phyloP scores from a whole-genome alignment of 2,329 filamentous ascomycete genomes.

The Talaromyces marneffei region DNA sequence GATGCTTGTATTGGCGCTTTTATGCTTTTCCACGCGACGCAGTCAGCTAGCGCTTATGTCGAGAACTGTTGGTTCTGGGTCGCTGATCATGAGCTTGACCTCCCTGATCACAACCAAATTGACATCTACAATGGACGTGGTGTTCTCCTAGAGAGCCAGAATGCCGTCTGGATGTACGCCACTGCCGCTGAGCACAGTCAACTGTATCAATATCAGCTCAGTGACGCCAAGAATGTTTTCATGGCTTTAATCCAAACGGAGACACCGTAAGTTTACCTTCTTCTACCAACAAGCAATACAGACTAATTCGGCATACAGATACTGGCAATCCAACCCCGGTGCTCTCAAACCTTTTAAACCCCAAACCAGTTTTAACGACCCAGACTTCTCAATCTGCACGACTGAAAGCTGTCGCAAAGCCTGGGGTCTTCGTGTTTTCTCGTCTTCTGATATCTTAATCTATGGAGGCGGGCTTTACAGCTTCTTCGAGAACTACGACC shows the following conservation, averaged over 20 bases:
- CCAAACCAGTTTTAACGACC: slow-evolving; percentile 42
- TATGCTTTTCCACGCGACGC: slow-evolving; percentile 53
- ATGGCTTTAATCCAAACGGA: slow-evolving; percentile 83
- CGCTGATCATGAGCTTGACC: slow-evolving; percentile 83
- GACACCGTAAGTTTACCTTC: slow-evolving; percentile 58
- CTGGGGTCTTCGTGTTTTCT: slow-evolving; percentile 67
- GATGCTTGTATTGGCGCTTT: slow-evolving; percentile 68
- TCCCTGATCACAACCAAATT: slow-evolving; percentile 59
- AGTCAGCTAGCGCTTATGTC: slow-evolving; percentile 62
- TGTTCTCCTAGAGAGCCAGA: slow-evolving; percentile 70
- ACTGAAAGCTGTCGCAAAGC: slow-evolving; percentile 60
- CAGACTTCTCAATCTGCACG: slow-evolving; percentile 61
- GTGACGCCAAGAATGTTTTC: slow-evolving; percentile 71
- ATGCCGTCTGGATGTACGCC: slow-evolving; percentile 76
- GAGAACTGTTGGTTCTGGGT: slow-evolving; percentile 93
- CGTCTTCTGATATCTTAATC: slow-evolving; percentile 62
- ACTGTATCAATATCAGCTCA: slow-evolving; percentile 76
- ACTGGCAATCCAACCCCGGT: slow-evolving; percentile 77
- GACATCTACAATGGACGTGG: slow-evolving; percentile 83
- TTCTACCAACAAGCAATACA: neutral
- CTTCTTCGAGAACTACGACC: slow-evolving; percentile 77
- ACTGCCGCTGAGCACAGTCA: slow-evolving; percentile 59
- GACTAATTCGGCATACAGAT: slow-evolving; percentile 24
- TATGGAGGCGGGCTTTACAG: slow-evolving; percentile 72
- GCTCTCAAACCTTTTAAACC: slow-evolving; percentile 48